A percentile compares a stretch with the other conserved stretches of the same genome.
Evolutionary conservation across 305 asterid genomes (phyloP).

Genomic region (Fraxinus velutina): DNA sequence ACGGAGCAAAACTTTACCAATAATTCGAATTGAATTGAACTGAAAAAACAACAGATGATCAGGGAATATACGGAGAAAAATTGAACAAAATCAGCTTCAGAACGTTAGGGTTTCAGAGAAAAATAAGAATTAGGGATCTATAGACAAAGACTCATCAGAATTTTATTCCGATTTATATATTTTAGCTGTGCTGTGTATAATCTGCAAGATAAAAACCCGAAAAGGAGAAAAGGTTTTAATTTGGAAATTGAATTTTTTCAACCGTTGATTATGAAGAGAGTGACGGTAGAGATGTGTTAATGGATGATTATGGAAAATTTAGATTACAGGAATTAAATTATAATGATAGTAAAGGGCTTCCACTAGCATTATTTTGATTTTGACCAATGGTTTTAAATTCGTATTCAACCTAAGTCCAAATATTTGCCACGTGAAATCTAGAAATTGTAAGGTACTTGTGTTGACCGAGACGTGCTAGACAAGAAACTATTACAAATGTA

Average conservation of each 20-base stretch:
- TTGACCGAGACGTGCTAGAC: neutral
- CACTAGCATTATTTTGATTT: neutral
- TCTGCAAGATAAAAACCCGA: neutral
- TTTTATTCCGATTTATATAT: neutral
- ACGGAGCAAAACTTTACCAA: constrained; percentile 22
- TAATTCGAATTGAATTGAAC: constrained; percentile 20
- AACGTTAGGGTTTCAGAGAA: constrained; percentile 32
- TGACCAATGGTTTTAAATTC: neutral
- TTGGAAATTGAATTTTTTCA: neutral
- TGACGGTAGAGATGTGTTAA: neutral
- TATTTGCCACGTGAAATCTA: neutral
- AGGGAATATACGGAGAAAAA: constrained; percentile 25
- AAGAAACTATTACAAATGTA: neutral
- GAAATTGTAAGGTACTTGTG: neutral
- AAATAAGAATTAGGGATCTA: constrained; percentile 15
- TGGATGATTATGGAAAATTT: neutral
- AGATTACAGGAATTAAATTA: neutral
- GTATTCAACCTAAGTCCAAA: neutral
- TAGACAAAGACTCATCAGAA: neutral
- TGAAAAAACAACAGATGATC: constrained; percentile 22
- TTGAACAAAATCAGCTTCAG: constrained; percentile 18
- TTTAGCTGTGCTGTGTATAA: neutral
- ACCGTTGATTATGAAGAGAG: neutral
- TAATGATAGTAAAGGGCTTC: neutral
- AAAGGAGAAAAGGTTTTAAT: neutral